Conservation (phyloP, 108 stramenopile species). For the Fragilariopsis cylindrus region DNA sequence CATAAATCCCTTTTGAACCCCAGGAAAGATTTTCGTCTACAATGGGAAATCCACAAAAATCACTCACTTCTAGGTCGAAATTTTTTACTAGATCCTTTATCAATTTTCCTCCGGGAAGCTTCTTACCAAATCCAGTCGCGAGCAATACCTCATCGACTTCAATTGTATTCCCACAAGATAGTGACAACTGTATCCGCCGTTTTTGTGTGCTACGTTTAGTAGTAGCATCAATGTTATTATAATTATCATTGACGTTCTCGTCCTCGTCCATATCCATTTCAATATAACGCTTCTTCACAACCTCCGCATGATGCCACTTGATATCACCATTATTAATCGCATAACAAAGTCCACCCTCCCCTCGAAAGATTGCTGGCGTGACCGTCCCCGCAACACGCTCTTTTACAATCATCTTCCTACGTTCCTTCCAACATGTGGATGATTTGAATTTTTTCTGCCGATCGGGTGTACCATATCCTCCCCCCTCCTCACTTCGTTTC, state of each 20-base stretch:
- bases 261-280: neutral
- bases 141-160: constrained; percentile 3
- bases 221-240: neutral
- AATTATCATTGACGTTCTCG: neutral
- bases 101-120: neutral
- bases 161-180: neutral
- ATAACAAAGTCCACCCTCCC: neutral
- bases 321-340: constrained; percentile 16
- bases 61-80: neutral
- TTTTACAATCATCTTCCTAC: constrained; percentile 9
- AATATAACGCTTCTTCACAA: neutral
- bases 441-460: constrained; percentile 11
- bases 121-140: constrained; percentile 22
- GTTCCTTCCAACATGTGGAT: neutral
- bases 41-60: constrained; percentile 19
- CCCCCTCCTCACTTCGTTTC: constrained; percentile 2
- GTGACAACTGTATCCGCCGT: neutral
- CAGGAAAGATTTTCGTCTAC: constrained; percentile 13
- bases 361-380: neutral
- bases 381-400: constrained; percentile 14
- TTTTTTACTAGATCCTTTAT: neutral
- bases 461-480: constrained; percentile 12
- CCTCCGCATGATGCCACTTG: constrained; percentile 11
- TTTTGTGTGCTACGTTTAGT: neutral
- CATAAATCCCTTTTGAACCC: neutral